Evolutionary conservation across 208 protist species (phyloP).

Genomic region (Naegleria fowleri): DNA sequence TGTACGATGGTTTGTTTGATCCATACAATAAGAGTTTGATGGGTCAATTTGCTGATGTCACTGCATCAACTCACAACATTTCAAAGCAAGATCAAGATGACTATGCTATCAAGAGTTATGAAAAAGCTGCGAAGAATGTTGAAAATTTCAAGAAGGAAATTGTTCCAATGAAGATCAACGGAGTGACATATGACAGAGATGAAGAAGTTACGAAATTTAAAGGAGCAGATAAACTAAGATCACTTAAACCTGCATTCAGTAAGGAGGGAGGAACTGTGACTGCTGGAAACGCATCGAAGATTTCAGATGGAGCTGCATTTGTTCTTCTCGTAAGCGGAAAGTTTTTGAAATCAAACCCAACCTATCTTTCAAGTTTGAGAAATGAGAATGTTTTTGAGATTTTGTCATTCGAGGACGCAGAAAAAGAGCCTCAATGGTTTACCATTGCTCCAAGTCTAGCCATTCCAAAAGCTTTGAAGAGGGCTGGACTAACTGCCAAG

Average conservation of each 20-base stretch:
- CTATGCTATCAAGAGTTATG: conserved; percentile 76
- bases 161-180: conserved; percentile 63
- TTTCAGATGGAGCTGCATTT: conserved; percentile 79
- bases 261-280: conserved; percentile 79
- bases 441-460: conserved; percentile 75
- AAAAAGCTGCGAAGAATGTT: conserved; percentile 57
- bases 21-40: conserved; percentile 60
- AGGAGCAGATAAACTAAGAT: conserved; percentile 67
- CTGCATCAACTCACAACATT: conserved; percentile 71
- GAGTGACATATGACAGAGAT: conserved; percentile 46
- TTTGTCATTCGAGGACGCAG: conserved; percentile 72
- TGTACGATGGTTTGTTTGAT: conserved; percentile 71
- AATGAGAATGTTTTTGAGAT: conserved; percentile 69
- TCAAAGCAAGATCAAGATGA: conserved; percentile 79
- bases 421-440: conserved; percentile 75
- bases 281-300: conserved; percentile 69
- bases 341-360: conserved; percentile 39
- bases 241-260: conserved; percentile 73
- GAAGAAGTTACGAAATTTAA: conserved; percentile 77
- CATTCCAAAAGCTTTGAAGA: conserved; percentile 64
- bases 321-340: conserved; percentile 56
- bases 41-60: conserved; percentile 68
- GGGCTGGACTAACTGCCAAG: conserved; percentile 46
- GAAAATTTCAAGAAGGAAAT: conserved; percentile 80
- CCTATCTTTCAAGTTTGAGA: conserved; percentile 60